phyloP scores from a whole-genome alignment of 2,329 filamentous ascomycete species.

The Aspergillus sp. region DNA sequence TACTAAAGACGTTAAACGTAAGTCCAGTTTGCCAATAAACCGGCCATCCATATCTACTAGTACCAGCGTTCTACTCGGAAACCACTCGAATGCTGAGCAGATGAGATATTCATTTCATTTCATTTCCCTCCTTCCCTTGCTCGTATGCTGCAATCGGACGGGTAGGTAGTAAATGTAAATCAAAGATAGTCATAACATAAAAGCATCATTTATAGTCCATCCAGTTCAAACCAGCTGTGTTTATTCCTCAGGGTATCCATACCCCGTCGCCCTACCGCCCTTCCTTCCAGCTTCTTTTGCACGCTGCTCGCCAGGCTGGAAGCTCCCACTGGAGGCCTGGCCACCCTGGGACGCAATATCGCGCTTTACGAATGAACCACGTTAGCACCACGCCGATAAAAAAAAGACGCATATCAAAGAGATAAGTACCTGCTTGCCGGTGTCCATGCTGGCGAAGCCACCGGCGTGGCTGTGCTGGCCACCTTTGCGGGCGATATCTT shows the following conservation, averaged over 20 bases:
- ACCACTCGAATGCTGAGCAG: background rate
- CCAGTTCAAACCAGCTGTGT: background rate
- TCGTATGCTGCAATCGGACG: background rate
- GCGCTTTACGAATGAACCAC: constrained; percentile 32
- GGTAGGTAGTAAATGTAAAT: background rate
- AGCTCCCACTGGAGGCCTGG: constrained; percentile 54
- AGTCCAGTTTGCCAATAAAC: no score
- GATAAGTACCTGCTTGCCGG: constrained; percentile 29
- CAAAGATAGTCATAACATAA: background rate
- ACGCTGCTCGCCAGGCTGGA: constrained; percentile 54
- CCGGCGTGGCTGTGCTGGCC: constrained; percentile 31
- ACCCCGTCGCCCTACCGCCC: constrained; percentile 42
- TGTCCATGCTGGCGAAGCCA: constrained; percentile 31
- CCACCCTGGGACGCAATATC: constrained; percentile 59
- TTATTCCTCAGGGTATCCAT: constrained; percentile 4
- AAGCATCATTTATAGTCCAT: background rate
- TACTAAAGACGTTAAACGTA: no score
- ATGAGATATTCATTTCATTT: background rate
- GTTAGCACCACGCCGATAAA: background rate
- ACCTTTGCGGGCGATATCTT: constrained; percentile 40
- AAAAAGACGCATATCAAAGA: background rate
- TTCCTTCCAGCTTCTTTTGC: constrained; percentile 57
- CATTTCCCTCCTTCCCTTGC: background rate
- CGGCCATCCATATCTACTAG: no score
- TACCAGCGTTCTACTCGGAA: no score